Percentiles rank a stretch among this genome's conserved stretches.
Evolutionary conservation across 306 rosid species (phyloP).

Genomic region (Begonia loranthoides): DNA sequence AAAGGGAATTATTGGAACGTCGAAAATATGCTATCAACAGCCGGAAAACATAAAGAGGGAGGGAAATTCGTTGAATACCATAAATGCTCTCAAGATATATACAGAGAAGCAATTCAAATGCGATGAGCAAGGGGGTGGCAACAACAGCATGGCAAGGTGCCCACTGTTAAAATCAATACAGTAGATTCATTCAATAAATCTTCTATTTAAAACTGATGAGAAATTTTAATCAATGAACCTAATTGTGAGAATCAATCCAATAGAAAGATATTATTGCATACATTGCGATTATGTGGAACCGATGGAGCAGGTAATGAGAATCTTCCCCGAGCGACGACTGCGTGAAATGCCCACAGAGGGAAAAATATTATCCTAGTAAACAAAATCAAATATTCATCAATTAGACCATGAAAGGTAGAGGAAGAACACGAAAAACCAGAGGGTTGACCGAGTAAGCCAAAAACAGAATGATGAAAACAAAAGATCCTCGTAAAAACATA

Average conservation of each 20-base stretch:
- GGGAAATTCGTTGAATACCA: slow-evolving; percentile 33
- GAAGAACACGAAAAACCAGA: background rate
- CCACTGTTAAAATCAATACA: slow-evolving; percentile 69
- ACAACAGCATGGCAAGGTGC: slow-evolving; percentile 97
- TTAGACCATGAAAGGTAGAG: slow-evolving; percentile 1
- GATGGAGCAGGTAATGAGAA: slow-evolving; percentile 97
- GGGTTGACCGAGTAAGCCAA: too few relatives aligned
- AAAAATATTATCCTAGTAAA: slow-evolving; percentile 61
- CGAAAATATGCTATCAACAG: background rate
- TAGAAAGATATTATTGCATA: slow-evolving; percentile 14
- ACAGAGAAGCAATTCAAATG: slow-evolving; percentile 97
- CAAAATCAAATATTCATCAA: slow-evolving; percentile 1
- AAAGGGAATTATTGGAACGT: background rate
- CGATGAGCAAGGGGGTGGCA: slow-evolving; percentile 76
- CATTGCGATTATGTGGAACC: slow-evolving; percentile 88
- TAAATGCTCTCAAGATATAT: slow-evolving; percentile 79
- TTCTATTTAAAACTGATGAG: background rate
- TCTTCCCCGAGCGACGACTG: slow-evolving; percentile 92
- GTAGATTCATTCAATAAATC: background rate
- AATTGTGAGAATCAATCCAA: background rate
- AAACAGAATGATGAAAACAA: too few relatives aligned
- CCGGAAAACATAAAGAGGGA: background rate
- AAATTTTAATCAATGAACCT: background rate
- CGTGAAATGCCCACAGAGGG: slow-evolving; percentile 94
- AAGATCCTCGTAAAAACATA: too few relatives aligned